phyloP scores from a whole-genome alignment of 306 rosid genomes.

The Corylus americana region DNA sequence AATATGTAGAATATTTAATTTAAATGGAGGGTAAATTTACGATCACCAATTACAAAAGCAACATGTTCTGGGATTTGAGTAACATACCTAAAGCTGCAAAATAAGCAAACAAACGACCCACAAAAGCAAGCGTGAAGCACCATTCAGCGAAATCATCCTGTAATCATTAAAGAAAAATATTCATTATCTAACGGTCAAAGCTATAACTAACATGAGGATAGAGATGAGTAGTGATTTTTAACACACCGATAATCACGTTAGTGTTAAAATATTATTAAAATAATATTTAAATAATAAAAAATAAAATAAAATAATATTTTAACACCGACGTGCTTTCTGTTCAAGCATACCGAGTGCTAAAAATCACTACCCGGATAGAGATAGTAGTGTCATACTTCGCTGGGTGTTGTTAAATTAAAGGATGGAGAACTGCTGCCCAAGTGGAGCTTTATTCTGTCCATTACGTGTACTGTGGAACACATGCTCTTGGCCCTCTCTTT shows the following conservation, averaged over 20 bases:
- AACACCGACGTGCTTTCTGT: too few species aligned
- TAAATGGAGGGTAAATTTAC: too few species aligned
- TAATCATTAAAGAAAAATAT: not conserved
- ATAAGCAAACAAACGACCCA: conserved; percentile 19
- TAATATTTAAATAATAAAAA: too few species aligned
- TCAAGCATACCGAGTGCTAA: too few species aligned
- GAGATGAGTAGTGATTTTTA: not conserved
- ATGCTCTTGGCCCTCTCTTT: not conserved
- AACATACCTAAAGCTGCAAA: conserved; percentile 26
- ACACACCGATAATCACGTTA: too few species aligned
- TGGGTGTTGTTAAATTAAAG: conserved; percentile 5
- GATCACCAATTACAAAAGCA: too few species aligned
- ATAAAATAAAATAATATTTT: too few species aligned
- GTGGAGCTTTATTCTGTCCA: conserved; percentile 10
- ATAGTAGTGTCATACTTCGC: conserved; percentile 5
- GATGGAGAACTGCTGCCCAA: conserved; percentile 1
- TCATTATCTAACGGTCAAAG: not conserved
- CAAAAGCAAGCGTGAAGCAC: conserved; percentile 19
- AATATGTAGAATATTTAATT: too few species aligned
- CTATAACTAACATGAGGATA: not conserved
- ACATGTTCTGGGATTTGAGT: not conserved
- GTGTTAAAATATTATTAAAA: too few species aligned
- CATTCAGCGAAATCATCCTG: conserved; percentile 27
- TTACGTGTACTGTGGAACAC: conserved; percentile 12
- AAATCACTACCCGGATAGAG: not conserved